phyloP scores from a whole-genome alignment of 148 eudicot species.

The Mesembryanthemum crystallinum region DNA sequence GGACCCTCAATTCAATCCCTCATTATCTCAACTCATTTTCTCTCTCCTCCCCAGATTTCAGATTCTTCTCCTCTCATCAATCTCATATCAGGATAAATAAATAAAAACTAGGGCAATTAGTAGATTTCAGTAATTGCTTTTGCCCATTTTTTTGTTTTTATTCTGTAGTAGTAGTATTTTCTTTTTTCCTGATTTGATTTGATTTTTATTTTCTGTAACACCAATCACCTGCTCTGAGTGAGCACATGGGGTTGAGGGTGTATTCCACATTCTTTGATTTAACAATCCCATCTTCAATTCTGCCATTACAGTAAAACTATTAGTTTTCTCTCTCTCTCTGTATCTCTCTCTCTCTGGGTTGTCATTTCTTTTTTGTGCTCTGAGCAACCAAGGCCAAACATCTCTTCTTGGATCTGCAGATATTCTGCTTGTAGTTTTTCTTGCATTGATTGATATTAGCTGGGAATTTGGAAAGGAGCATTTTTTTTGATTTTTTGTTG shows the following conservation, averaged over 20 bases:
- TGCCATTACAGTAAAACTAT: constrained; percentile 1
- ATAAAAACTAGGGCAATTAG: too few relatives aligned
- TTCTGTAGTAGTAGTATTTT: background rate
- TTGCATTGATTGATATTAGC: constrained; percentile 7
- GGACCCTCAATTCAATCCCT: background rate
- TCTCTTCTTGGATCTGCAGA: constrained; percentile 49
- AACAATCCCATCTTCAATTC: constrained; percentile 11
- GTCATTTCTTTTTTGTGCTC: constrained; percentile 33
- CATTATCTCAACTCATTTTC: background rate
- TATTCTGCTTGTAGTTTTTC: constrained; percentile 26
- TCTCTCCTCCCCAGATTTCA: constrained; percentile 19
- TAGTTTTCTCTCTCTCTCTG: background rate
- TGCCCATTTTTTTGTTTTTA: background rate
- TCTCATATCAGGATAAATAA: constrained; percentile 22
- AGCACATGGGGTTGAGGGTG: constrained; percentile 33
- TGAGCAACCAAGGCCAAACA: constrained; percentile 25
- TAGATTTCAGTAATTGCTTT: constrained; percentile 17
- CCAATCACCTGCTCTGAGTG: constrained; percentile 32
- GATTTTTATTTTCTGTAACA: background rate
- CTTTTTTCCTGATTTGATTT: background rate
- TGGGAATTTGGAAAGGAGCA: background rate
- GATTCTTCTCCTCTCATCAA: too few relatives aligned
- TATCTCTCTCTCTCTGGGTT: constrained; percentile 22
- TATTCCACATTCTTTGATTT: constrained; percentile 29
- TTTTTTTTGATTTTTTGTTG: background rate